Percentiles rank a stretch among this genome's conserved stretches.
phyloP scores from a whole-genome alignment of 768 basidiomycete species.

The Collybia mongolica region DNA sequence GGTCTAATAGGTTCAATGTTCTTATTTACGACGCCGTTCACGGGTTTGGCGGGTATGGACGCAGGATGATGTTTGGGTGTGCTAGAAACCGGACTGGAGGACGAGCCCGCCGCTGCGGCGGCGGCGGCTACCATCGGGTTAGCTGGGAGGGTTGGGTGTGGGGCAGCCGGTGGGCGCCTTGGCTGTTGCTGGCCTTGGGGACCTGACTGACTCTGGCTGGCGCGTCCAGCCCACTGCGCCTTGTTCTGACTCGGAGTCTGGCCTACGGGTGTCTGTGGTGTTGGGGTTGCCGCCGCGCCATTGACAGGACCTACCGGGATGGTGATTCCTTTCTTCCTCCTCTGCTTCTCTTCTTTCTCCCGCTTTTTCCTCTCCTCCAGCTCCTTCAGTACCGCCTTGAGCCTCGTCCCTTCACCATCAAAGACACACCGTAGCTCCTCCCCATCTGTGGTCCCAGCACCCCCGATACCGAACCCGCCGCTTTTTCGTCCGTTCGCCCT shows the following conservation, averaged over 20 bases:
- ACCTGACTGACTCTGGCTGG: too few relatives aligned
- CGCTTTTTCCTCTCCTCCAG: constrained; percentile 54
- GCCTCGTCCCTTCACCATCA: constrained; percentile 69
- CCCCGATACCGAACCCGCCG: constrained; percentile 42
- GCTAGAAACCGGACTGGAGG: background rate
- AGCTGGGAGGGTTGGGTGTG: constrained; percentile 12
- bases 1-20: background rate
- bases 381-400: constrained; percentile 67
- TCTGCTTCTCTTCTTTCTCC: constrained; percentile 43
- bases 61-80: background rate
- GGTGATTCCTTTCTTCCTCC: constrained; percentile 23
- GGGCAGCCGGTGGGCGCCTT: background rate
- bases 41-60: constrained; percentile 14
- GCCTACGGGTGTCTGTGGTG: background rate
- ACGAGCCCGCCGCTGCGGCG: background rate
- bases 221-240: background rate
- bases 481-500: constrained; percentile 61
- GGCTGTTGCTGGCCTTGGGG: background rate
- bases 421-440: constrained; percentile 75
- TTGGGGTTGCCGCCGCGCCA: background rate
- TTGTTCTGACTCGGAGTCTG: background rate
- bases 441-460: constrained; percentile 36
- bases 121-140: constrained; percentile 10
- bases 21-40: background rate
- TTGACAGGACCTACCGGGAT: constrained; percentile 2